Percentiles rank a stretch among this genome's conserved stretches.
These are phyloP conservation scores for Stropharia rugosoannulata DNA, from an alignment of 768 basidiomycete genomes.

Conservation along the genomic window DNA sequence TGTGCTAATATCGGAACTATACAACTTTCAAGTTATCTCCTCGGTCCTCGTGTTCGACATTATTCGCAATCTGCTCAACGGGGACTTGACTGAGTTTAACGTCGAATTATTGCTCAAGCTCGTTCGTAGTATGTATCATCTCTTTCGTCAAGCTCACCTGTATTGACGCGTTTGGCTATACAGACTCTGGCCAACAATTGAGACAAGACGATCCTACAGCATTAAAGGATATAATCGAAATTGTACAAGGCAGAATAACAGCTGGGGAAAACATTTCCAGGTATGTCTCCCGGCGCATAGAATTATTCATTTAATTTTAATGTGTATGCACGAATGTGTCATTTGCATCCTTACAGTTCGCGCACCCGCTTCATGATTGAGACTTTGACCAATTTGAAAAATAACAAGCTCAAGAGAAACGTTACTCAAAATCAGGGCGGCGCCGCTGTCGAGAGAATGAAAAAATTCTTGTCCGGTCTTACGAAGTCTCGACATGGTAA, in stretches of 20 bases:
- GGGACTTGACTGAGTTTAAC: conserved; percentile 68
- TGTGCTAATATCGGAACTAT: conserved; percentile 85
- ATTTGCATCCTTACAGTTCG: conserved; percentile 48
- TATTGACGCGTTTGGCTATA: conserved; percentile 11
- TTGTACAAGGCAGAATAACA: conserved; percentile 73
- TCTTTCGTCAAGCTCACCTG: neutral
- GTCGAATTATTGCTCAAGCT: conserved; percentile 90
- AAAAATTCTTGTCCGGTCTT: conserved; percentile 78
- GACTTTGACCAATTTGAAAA: conserved; percentile 88
- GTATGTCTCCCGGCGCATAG: conserved; percentile 29
- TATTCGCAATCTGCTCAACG: conserved; percentile 69
- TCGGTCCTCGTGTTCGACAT: conserved; percentile 89
- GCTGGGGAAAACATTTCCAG: conserved; percentile 49
- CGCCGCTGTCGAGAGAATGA: conserved; percentile 82
- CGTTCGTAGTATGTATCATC: conserved; percentile 59
- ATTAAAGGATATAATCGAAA: conserved; percentile 85
- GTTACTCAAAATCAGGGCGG: conserved; percentile 65
- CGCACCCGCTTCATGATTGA: conserved; percentile 96
- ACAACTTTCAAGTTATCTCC: conserved; percentile 94
- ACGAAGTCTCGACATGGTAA: conserved; percentile 76
- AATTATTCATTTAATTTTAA: too few species aligned
- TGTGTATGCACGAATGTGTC: neutral
- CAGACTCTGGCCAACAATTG: conserved; percentile 91
- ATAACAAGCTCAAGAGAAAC: conserved; percentile 76
- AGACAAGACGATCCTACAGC: conserved; percentile 90